phyloP scores from a whole-genome alignment of 148 eudicot genomes.

The Euryodendron excelsum region DNA sequence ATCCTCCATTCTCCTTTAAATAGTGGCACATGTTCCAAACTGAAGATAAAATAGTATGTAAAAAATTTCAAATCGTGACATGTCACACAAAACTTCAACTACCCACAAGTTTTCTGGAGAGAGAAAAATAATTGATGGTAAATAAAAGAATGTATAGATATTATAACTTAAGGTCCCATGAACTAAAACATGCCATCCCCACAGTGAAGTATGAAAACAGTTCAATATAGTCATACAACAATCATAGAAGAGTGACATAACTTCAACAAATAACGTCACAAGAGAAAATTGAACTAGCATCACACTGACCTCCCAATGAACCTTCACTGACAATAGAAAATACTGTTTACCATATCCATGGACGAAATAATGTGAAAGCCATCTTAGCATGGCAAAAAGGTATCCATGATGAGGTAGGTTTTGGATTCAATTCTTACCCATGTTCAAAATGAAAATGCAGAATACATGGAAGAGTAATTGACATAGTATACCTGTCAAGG shows the following conservation, averaged over 20 bases:
- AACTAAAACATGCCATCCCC: neutral
- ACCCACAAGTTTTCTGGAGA: neutral
- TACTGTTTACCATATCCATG: neutral
- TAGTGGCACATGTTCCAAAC: neutral
- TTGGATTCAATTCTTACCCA: neutral
- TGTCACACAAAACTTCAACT: neutral
- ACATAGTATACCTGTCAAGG: conserved; percentile 57
- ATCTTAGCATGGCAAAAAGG: conserved; percentile 2
- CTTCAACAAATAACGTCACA: neutral
- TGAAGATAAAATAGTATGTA: neutral
- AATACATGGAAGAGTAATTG: neutral
- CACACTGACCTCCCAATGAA: neutral
- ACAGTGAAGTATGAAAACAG: neutral
- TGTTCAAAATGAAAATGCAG: neutral
- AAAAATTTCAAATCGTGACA: neutral
- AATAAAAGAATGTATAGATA: neutral
- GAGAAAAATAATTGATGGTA: neutral
- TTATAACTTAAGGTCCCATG: neutral
- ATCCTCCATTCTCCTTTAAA: neutral
- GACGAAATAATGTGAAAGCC: neutral
- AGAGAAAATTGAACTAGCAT: neutral
- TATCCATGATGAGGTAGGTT: neutral
- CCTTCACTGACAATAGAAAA: neutral
- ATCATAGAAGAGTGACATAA: neutral
- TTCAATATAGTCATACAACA: neutral